Evolutionary conservation across 345 rosid species (phyloP).

Genomic region (Moringa oleifera): DNA sequence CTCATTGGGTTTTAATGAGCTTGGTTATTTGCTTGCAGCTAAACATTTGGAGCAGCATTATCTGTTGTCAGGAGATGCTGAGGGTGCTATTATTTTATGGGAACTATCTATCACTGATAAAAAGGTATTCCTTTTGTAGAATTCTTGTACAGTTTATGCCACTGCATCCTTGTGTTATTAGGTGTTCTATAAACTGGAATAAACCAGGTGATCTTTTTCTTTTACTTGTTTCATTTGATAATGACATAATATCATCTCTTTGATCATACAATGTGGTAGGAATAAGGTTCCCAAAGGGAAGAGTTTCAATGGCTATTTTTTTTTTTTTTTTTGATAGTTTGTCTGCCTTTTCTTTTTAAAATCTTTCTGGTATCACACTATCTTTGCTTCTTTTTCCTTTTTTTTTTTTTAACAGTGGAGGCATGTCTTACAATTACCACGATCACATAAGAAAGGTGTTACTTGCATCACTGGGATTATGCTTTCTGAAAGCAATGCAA

Average conservation of each 20-base stretch:
- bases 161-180: background rate
- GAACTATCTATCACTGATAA: constrained; percentile 47
- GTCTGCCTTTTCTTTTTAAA: background rate
- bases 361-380: background rate
- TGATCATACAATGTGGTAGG: background rate
- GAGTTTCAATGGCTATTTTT: background rate
- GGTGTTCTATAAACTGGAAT: background rate
- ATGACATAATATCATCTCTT: background rate
- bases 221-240: background rate
- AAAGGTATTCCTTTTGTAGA: constrained; percentile 34
- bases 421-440: constrained; percentile 60
- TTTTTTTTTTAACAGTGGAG: constrained; percentile 51
- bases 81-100: constrained; percentile 54
- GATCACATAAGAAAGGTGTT: constrained; percentile 82
- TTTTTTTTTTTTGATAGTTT: constrained; percentile 1
- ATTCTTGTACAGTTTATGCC: background rate
- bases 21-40: constrained; percentile 32
- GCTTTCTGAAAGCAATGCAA: constrained; percentile 55
- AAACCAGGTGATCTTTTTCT: background rate
- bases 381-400: background rate
- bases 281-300: background rate
- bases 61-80: constrained; percentile 81
- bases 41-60: constrained; percentile 50
- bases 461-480: constrained; percentile 69
- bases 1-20: background rate